A percentile compares a stretch with the other conserved stretches of the same genome.
phyloP scores from a whole-genome alignment of 2,329 filamentous ascomycete species.

The Diaporthe vaccinii region DNA sequence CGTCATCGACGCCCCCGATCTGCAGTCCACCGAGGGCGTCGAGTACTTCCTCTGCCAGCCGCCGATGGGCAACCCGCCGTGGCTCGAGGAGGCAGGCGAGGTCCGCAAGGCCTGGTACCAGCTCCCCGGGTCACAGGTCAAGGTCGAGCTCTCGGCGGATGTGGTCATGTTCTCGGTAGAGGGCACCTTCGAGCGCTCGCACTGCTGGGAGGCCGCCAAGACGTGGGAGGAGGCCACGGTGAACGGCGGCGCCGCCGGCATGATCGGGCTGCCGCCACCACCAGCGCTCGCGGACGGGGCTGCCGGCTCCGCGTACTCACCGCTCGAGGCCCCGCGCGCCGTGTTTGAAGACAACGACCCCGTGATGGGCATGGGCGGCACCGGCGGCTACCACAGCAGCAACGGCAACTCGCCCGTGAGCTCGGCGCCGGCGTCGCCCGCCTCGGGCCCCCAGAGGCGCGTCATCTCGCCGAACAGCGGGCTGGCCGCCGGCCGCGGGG shows the following conservation, averaged over 20 bases:
- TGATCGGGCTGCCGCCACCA: constrained; percentile 46
- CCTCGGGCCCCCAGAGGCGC: constrained; percentile 37
- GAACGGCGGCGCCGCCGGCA: constrained; percentile 42
- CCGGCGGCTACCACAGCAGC: constrained; percentile 38
- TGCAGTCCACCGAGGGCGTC: constrained; percentile 77
- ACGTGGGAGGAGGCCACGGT: constrained; percentile 56
- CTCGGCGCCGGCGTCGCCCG: constrained; percentile 36
- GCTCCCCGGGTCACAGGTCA: constrained; percentile 71
- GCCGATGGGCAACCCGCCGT: constrained; percentile 79
- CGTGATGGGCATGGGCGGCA: constrained; percentile 34
- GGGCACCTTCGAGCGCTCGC: constrained; percentile 70
- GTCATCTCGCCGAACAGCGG: constrained; percentile 35
- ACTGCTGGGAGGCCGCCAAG: constrained; percentile 69
- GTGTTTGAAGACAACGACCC: constrained; percentile 49
- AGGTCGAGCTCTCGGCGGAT: constrained; percentile 72
- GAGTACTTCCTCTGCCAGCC: constrained; percentile 88
- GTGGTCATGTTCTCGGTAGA: constrained; percentile 73
- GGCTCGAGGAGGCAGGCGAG: constrained; percentile 75
- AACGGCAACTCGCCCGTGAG: constrained; percentile 43
- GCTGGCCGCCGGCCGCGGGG: constrained; percentile 40
- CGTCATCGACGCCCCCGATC: constrained; percentile 79
- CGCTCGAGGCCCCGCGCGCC: constrained; percentile 47
- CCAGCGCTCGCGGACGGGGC: constrained; percentile 25
- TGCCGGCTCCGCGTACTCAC: constrained; percentile 42
- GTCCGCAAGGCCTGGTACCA: constrained; percentile 81